These are phyloP conservation scores for Daedalea quercina DNA, from an alignment of 768 basidiomycete genomes.

Conservation along the genomic window DNA sequence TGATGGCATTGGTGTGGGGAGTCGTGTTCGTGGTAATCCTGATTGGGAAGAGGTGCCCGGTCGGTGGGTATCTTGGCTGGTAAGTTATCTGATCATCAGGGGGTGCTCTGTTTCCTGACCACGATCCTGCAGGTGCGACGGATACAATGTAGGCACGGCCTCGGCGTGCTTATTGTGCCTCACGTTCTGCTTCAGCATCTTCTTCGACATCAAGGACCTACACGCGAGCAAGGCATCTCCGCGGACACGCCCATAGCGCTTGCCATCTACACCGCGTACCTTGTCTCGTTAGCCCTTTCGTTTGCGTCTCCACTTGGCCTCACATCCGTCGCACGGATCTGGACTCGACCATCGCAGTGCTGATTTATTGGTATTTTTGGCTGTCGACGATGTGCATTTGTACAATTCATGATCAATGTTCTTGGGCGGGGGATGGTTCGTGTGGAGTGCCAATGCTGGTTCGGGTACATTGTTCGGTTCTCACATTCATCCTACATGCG, in stretches of 20 bases:
- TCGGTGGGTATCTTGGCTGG: conserved; percentile 58
- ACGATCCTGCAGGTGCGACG: conserved; percentile 50
- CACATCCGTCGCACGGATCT: neutral
- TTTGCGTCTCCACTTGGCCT: neutral
- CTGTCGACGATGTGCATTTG: neutral
- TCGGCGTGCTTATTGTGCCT: conserved; percentile 52
- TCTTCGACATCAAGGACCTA: conserved; percentile 64
- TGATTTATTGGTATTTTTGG: neutral
- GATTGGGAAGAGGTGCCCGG: conserved; percentile 57
- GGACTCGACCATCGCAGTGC: neutral
- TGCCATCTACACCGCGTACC: neutral
- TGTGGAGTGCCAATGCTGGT: no score
- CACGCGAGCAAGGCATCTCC: conserved; percentile 55
- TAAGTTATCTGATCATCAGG: conserved; percentile 25
- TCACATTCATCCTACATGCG: neutral
- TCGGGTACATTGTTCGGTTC: no score
- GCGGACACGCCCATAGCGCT: conserved; percentile 41
- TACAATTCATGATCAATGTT: neutral
- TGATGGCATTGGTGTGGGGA: conserved; percentile 47
- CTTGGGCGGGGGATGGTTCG: neutral
- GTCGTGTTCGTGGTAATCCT: conserved; percentile 53
- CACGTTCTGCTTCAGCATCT: conserved; percentile 47
- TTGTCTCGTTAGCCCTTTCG: neutral
- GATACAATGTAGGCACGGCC: conserved; percentile 62
- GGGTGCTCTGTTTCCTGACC: neutral